Percentiles rank a stretch among this genome's conserved stretches.
phyloP scores from a whole-genome alignment of 31 red algal genomes.

The Asparagopsis taxiformis region DNA sequence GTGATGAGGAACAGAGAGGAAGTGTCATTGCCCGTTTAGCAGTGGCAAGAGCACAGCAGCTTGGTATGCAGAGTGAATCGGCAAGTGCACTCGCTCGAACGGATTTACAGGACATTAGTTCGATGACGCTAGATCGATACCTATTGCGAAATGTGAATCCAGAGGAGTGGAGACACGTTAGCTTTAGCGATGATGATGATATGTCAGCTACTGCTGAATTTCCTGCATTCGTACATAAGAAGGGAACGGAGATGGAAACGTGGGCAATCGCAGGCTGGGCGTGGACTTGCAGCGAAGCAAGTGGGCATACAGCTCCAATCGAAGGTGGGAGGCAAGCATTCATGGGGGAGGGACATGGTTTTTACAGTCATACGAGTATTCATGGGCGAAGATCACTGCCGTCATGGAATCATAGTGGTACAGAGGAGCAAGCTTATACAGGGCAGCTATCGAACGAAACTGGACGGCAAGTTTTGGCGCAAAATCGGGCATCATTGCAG shows the following conservation, averaged over 20 bases:
- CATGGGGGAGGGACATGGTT: constrained; percentile 5
- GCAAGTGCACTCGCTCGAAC: constrained; percentile 2
- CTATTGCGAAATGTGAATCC: constrained; percentile 51
- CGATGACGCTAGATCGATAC: constrained; percentile 63
- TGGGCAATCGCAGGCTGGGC: constrained; percentile 68
- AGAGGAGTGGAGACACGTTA: constrained; percentile 58
- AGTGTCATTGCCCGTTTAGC: constrained; percentile 39
- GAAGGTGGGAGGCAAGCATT: constrained; percentile 12
- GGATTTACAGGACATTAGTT: constrained; percentile 58
- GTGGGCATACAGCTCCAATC: constrained; percentile 15
- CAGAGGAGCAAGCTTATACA: neutral
- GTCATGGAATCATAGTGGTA: constrained; percentile 8
- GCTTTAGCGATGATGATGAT: constrained; percentile 65
- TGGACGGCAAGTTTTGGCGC: neutral
- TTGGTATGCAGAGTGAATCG: constrained; percentile 27
- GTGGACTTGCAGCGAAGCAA: constrained; percentile 65
- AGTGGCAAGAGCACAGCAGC: constrained; percentile 45
- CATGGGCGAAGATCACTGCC: constrained; percentile 27
- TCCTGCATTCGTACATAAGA: constrained; percentile 38
- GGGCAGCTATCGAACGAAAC: neutral
- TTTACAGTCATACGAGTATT: neutral
- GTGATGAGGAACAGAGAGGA: constrained; percentile 40
- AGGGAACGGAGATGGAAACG: constrained; percentile 59
- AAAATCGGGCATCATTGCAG: no score
- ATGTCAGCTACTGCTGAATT: constrained; percentile 49